Evolutionary conservation across 164 flowering plant genomes (phyloP).

Genomic region (Nelumbo lutea): DNA sequence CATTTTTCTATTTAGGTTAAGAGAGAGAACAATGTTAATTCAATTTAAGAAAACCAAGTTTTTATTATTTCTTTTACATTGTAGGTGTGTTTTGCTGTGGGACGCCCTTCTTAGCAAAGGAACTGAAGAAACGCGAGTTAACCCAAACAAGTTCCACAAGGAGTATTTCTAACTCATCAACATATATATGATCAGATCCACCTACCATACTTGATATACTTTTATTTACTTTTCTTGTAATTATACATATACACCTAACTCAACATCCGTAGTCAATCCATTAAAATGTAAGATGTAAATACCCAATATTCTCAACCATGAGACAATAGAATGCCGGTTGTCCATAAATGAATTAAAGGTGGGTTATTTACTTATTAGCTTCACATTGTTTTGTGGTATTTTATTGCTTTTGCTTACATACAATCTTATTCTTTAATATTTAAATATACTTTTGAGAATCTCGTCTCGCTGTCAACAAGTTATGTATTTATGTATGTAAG

Average conservation of each 20-base stretch:
- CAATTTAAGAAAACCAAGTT: not conserved
- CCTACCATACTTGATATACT: not conserved
- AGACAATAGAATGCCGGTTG: not conserved
- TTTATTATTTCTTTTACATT: not conserved
- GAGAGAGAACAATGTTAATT: no score
- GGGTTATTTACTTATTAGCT: no score
- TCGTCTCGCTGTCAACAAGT: no score
- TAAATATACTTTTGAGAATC: no score
- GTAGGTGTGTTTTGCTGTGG: conserved; percentile 99
- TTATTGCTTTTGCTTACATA: no score
- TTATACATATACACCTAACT: not conserved
- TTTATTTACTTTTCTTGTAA: conserved; percentile 22
- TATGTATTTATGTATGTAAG: no score
- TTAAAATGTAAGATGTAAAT: conserved; percentile 6
- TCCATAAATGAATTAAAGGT: no score
- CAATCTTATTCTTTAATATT: no score
- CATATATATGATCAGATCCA: not conserved
- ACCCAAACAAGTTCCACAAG: conserved; percentile 86
- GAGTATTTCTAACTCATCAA: conserved; percentile 51
- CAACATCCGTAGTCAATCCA: not conserved
- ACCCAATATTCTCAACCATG: not conserved
- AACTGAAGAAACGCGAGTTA: conserved; percentile 62
- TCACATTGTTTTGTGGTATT: no score
- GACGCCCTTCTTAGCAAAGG: conserved; percentile 80
- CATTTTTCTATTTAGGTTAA: no score